These are phyloP conservation scores for Aspergillus asperescens DNA, from an alignment of 495 filamentous ascomycete species.

Conservation along the genomic window DNA sequence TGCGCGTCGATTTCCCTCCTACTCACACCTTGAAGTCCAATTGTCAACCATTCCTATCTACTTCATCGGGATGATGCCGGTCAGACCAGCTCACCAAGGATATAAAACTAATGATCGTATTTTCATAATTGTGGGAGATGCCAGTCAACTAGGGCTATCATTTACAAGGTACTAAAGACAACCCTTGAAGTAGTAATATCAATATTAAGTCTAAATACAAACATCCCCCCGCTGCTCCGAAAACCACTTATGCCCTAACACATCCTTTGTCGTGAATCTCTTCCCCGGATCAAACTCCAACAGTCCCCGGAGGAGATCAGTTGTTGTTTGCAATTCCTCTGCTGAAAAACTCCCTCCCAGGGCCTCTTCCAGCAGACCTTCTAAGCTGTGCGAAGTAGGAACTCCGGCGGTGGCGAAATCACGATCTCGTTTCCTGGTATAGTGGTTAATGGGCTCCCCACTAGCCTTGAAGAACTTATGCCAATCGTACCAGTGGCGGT, in stretches of 20 bases:
- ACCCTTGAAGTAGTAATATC: background rate
- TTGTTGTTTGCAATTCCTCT: background rate
- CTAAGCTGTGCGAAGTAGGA: background rate
- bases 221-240: background rate
- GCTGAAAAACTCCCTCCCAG: background rate
- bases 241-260: constrained; percentile 5
- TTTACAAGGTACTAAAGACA: too few relatives aligned
- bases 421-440: background rate
- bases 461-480: background rate
- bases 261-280: constrained; percentile 2
- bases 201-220: background rate
- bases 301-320: background rate
- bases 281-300: background rate
- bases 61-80: too few relatives aligned
- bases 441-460: background rate
- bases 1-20: too few relatives aligned
- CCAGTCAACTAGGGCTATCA: too few relatives aligned
- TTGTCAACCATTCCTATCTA: too few relatives aligned
- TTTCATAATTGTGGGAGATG: too few relatives aligned
- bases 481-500: constrained; percentile 5
- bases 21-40: too few relatives aligned
- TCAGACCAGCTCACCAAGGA: too few relatives aligned
- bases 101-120: too few relatives aligned
- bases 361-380: background rate
- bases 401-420: background rate